Conservation (phyloP, 106 monocot genomes). For the Amphibolis antarctica region DNA sequence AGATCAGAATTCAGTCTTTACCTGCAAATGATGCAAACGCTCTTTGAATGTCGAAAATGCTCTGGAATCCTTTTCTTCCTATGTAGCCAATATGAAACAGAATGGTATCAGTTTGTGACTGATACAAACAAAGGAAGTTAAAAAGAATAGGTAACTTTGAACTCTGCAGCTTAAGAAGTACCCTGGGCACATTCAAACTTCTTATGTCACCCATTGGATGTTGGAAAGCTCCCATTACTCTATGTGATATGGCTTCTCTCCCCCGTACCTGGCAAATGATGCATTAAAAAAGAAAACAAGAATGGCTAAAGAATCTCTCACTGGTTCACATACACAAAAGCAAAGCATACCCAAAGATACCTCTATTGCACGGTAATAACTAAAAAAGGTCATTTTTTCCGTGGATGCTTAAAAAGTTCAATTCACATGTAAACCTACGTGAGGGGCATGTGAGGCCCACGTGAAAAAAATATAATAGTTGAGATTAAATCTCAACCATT, state of each 20-base stretch:
- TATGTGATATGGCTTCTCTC: constrained; percentile 47
- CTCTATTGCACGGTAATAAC: no score
- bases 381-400: no score
- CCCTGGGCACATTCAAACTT: constrained; percentile 49
- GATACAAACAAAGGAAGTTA: background rate
- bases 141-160: background rate
- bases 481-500: no score
- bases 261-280: constrained; percentile 25
- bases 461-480: no score
- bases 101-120: background rate
- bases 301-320: background rate
- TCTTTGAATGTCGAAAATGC: constrained; percentile 76
- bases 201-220: constrained; percentile 47
- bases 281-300: background rate
- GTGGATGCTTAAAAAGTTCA: no score
- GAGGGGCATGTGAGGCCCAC: no score
- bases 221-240: constrained; percentile 45
- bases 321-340: no score
- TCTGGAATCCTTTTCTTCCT: constrained; percentile 53
- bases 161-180: constrained; percentile 11
- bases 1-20: background rate
- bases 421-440: no score
- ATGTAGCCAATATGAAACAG: constrained; percentile 3
- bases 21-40: constrained; percentile 68
- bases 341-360: no score